Conservation (phyloP, 768 basidiomycete species). For the Leccinellum albellum region DNA sequence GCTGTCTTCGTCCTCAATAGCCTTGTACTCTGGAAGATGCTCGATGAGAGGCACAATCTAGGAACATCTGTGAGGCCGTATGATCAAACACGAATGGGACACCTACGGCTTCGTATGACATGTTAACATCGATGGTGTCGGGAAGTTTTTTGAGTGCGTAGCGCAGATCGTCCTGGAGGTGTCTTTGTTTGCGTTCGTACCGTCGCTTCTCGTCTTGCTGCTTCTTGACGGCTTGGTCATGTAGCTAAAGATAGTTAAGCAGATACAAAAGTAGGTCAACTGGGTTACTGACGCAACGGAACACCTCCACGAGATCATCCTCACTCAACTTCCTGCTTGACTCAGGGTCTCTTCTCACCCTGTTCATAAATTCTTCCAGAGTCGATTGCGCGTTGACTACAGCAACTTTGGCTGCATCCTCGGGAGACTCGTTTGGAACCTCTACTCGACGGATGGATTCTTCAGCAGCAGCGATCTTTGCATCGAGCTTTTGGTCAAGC, state of each 20-base stretch:
- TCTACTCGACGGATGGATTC: constrained; percentile 48
- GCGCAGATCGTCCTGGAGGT: constrained; percentile 91
- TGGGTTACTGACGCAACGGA: constrained; percentile 50
- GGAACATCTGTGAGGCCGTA: background rate
- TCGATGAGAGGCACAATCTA: constrained; percentile 75
- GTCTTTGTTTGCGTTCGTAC: constrained; percentile 76
- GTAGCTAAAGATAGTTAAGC: constrained; percentile 50
- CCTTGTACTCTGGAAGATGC: constrained; percentile 81
- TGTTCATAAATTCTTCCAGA: constrained; percentile 56
- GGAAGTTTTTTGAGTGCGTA: constrained; percentile 91
- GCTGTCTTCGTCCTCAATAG: constrained; percentile 83
- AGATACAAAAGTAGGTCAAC: background rate
- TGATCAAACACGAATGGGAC: background rate
- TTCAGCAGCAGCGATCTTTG: constrained; percentile 67
- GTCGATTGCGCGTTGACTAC: constrained; percentile 54
- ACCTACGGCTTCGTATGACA: constrained; percentile 78
- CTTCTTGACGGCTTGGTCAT: constrained; percentile 63
- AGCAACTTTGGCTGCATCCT: constrained; percentile 34
- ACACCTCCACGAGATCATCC: constrained; percentile 57
- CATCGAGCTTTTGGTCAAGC: constrained; percentile 81
- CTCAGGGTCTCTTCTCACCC: constrained; percentile 56
- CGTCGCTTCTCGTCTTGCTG: constrained; percentile 86
- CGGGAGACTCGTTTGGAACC: constrained; percentile 28
- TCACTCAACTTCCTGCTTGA: constrained; percentile 44
- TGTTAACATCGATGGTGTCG: constrained; percentile 71